A percentile compares a stretch with the other conserved stretches of the same genome.
These are phyloP conservation scores for Lentithecium fluviatile DNA, from an alignment of 495 filamentous ascomycete species.

Conservation along the genomic window DNA sequence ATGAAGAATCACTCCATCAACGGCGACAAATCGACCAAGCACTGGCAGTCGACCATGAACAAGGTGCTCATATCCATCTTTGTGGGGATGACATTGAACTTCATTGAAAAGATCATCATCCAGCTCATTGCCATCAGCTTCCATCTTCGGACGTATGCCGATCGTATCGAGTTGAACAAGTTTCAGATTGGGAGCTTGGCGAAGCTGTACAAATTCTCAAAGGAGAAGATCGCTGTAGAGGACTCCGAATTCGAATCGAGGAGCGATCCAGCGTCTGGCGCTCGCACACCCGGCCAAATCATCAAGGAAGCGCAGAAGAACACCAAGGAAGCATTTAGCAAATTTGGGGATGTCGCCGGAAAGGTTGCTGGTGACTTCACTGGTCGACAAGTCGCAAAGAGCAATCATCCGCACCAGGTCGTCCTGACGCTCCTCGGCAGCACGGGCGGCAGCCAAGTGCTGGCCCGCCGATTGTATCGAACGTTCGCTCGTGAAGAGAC, in stretches of 20 bases:
- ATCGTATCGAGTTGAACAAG: slow-evolving; percentile 90
- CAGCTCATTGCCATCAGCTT: slow-evolving; percentile 94
- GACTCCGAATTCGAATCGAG: slow-evolving; percentile 70
- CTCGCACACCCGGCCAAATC: slow-evolving; percentile 64
- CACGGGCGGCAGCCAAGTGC: slow-evolving; percentile 74
- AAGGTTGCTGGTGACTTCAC: slow-evolving; percentile 96
- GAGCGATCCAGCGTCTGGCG: slow-evolving; percentile 52
- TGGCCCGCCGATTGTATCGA: slow-evolving; percentile 88
- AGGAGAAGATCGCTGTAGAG: slow-evolving; percentile 65
- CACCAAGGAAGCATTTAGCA: slow-evolving; percentile 70
- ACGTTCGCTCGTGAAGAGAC: slow-evolving; percentile 75
- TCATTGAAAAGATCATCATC: slow-evolving; percentile 89
- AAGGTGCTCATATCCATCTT: slow-evolving; percentile 85
- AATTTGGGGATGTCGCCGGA: slow-evolving; percentile 82
- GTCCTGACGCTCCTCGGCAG: slow-evolving; percentile 69
- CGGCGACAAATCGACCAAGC: slow-evolving; percentile 50
- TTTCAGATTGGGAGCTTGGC: slow-evolving; percentile 78
- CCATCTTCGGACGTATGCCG: slow-evolving; percentile 85
- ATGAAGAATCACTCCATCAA: slow-evolving; percentile 73
- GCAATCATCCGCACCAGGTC: slow-evolving; percentile 82
- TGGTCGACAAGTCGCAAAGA: slow-evolving; percentile 68
- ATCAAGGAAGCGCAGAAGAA: slow-evolving; percentile 65
- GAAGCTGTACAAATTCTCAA: slow-evolving; percentile 81
- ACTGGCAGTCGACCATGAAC: slow-evolving; percentile 78
- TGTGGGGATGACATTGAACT: slow-evolving; percentile 75